Evolutionary conservation across 208 protist species (phyloP).

Genomic region (Leishmania lainsoni): DNA sequence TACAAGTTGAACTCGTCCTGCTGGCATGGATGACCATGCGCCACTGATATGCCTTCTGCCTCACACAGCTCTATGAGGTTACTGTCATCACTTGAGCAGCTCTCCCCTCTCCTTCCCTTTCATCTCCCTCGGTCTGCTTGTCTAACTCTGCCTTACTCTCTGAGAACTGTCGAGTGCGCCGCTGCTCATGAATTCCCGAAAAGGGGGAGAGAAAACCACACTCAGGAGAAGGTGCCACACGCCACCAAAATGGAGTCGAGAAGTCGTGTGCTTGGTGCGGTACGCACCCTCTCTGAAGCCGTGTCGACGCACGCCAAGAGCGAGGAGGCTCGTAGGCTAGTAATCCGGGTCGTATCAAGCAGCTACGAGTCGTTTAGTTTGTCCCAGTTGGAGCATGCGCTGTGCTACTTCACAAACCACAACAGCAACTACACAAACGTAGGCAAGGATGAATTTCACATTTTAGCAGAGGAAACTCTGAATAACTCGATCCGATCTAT

Average conservation of each 20-base stretch:
- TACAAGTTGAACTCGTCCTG: too few relatives aligned
- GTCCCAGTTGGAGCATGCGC: conserved; percentile 56
- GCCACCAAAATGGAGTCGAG: conserved; percentile 19
- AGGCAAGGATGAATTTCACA: conserved; percentile 66
- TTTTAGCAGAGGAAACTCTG: conserved; percentile 76
- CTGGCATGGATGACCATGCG: neutral
- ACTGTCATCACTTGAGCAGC: neutral
- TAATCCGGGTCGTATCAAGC: conserved; percentile 41
- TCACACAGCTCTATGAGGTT: neutral
- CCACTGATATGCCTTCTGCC: neutral
- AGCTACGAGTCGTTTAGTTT: conserved; percentile 47
- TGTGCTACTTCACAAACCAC: conserved; percentile 75
- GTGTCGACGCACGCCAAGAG: conserved; percentile 37
- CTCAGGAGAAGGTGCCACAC: neutral
- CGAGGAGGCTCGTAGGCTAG: conserved; percentile 37
- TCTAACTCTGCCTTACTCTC: conserved; percentile 5
- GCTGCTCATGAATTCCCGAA: neutral
- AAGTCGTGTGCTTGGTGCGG: conserved; percentile 74
- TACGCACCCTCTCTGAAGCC: conserved; percentile 61
- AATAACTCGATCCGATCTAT: conserved; percentile 87
- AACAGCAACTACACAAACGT: conserved; percentile 85
- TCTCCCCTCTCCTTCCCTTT: neutral
- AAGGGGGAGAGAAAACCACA: neutral
- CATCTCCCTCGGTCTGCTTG: neutral
- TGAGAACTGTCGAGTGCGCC: neutral